Base-by-base conservation (phyloP, 495 filamentous ascomycete genomes). In the Rhypophila decipiens region DNA sequence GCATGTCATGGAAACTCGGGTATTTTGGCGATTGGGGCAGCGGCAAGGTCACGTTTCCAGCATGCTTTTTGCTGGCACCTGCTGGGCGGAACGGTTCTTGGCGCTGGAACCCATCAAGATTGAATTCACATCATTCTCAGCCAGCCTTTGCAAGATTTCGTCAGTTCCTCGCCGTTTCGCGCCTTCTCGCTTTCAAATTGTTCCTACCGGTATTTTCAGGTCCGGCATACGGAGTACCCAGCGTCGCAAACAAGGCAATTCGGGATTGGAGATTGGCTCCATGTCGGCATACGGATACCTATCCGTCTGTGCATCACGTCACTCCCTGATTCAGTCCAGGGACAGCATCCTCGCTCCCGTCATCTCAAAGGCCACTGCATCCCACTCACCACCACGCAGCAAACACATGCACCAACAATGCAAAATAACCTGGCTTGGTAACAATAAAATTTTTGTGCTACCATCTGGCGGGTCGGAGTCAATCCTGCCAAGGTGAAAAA, bases 1-100 rank as follows among this genome's bases (percentile, higher is more conserved):
- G 40, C 44, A 45, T 66, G 63, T 64, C 60, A 66, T 61, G 52
- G 46, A 61, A 66, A 62, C 42, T 64, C 58, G 61, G 52, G 39
- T 42, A 52, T 51, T 44, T 20, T 38, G 31, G 18, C 22, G 21
- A 24, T 47, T 53, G 20, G 23, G 45, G 38, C 49, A 37, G 46
- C 49, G 43, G 42, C 49, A 42, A 46, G 33, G 36, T 34, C 50
- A 40, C 38, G 17, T 23, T 51, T 44, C 34, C 23, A 29, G 23
- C 12, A 42, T 42, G n/a, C n/a, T n/a, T 42, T 38, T 13, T 24
- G 18, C 39, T 20, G 20, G 18, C 29, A 45, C n/a, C 42, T 19
- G 10, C 42, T 35, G 34, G 27, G 27, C 42, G 8, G 12, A 7
- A 24, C 40, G n/a, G n/a, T n/a, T 42, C 39, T 21, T 23, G 13